These are phyloP conservation scores for Rosa rugosa DNA, from an alignment of 306 rosid species.

Conservation along the genomic window DNA sequence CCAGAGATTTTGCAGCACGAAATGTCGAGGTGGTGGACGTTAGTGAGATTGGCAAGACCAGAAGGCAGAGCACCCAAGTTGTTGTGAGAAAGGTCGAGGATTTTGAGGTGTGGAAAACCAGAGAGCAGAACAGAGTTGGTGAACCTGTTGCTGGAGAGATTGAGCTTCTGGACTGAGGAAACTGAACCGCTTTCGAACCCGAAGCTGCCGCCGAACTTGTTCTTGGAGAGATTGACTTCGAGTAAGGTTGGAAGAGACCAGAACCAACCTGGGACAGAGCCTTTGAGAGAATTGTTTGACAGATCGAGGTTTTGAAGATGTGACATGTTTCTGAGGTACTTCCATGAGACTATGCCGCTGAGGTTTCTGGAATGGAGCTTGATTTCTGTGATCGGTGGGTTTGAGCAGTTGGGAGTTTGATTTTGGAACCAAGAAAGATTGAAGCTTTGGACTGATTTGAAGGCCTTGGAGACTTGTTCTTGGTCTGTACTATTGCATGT, in stretches of 20 bases:
- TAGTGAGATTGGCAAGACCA: slow-evolving; percentile 51
- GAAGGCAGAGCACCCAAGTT: slow-evolving; percentile 47
- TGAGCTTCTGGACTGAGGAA: slow-evolving; percentile 58
- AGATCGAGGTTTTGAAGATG: slow-evolving; percentile 56
- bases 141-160: slow-evolving; percentile 77
- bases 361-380: slow-evolving; percentile 55
- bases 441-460: slow-evolving; percentile 63
- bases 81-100: slow-evolving; percentile 68
- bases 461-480: slow-evolving; percentile 49
- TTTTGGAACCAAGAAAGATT: slow-evolving; percentile 46
- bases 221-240: slow-evolving; percentile 52
- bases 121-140: slow-evolving; percentile 59
- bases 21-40: slow-evolving; percentile 50
- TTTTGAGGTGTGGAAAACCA: slow-evolving; percentile 43
- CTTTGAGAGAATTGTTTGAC: slow-evolving; percentile 62
- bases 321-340: slow-evolving; percentile 53
- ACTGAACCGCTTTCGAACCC: slow-evolving; percentile 32
- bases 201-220: slow-evolving; percentile 72
- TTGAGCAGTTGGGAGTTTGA: slow-evolving; percentile 45
- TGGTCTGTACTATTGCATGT: slow-evolving; percentile 56
- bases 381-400: slow-evolving; percentile 34
- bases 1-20: slow-evolving; percentile 65
- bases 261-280: slow-evolving; percentile 65
- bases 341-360: slow-evolving; percentile 71
- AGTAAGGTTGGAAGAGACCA: slow-evolving; percentile 47